Conservation (phyloP, 345 rosid species). For the Viola odorata region DNA sequence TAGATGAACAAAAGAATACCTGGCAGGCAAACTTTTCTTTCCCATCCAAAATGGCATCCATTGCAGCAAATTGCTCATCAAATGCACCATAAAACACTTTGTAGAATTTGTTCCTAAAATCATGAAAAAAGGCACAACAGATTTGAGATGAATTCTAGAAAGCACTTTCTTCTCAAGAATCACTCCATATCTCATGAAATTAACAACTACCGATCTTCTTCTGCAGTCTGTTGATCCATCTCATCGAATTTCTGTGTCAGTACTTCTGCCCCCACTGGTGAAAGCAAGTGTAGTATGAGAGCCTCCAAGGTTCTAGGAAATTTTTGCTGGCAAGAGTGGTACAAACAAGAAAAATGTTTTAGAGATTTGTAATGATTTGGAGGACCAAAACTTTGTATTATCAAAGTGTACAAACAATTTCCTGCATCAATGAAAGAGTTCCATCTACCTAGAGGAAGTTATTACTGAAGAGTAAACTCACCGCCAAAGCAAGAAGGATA, state of each 20-base stretch:
- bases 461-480: constrained; percentile 29
- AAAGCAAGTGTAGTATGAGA: constrained; percentile 71
- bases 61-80: constrained; percentile 81
- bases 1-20: constrained; percentile 37
- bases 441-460: constrained; percentile 7
- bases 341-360: constrained; percentile 11
- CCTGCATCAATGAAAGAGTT: constrained; percentile 9
- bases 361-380: background rate
- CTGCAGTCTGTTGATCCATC: constrained; percentile 52
- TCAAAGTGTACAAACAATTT: background rate
- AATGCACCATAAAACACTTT: constrained; percentile 64
- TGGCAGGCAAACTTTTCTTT: constrained; percentile 69
- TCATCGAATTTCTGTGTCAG: constrained; percentile 77
- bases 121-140: constrained; percentile 7
- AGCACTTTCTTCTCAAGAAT: constrained; percentile 3
- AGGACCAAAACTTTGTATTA: background rate
- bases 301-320: constrained; percentile 92
- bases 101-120: constrained; percentile 69
- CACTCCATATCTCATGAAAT: background rate
- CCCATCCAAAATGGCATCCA: constrained; percentile 70
- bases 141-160: no score
- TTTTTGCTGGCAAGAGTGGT: constrained; percentile 45
- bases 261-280: constrained; percentile 78
- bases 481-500: constrained; percentile 66
- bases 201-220: constrained; percentile 51